Conservation (phyloP, 2,329 filamentous ascomycete genomes). For the Pestalotiopsis fici region DNA sequence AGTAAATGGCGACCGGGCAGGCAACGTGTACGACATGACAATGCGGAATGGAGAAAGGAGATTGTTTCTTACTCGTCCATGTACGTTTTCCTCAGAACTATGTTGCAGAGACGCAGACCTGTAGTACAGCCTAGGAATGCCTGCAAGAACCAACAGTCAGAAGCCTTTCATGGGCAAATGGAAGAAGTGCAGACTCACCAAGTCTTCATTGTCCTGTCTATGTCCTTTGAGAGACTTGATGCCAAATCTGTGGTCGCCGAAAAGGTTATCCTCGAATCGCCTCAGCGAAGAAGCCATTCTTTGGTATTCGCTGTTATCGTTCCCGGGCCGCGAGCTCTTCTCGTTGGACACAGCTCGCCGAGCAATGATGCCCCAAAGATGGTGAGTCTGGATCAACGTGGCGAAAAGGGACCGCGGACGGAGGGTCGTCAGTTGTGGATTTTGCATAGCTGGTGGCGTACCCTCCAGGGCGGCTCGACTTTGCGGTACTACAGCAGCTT, state of each 20-base stretch:
- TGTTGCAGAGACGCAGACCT: slow-evolving; percentile 56
- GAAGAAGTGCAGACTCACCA: slow-evolving; percentile 35
- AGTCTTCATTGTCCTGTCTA: slow-evolving; percentile 48
- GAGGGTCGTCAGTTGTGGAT: slow-evolving; percentile 43
- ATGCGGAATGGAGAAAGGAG: background rate
- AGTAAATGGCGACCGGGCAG: background rate
- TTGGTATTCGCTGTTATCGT: slow-evolving; percentile 48
- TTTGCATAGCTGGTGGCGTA: slow-evolving; percentile 48
- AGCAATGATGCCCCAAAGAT: slow-evolving; percentile 55
- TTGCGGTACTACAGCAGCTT: slow-evolving; percentile 44
- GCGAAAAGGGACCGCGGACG: slow-evolving; percentile 54
- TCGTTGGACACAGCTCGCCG: slow-evolving; percentile 47
- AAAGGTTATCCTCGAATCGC: slow-evolving; percentile 50
- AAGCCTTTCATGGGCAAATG: background rate
- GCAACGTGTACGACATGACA: background rate
- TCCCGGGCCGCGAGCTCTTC: slow-evolving; percentile 45
- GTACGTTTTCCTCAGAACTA: slow-evolving; percentile 56
- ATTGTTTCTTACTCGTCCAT: slow-evolving; percentile 45
- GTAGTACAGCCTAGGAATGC: slow-evolving; percentile 58
- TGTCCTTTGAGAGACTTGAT: slow-evolving; percentile 41
- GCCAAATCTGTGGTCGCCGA: slow-evolving; percentile 49
- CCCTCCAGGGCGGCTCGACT: slow-evolving; percentile 55
- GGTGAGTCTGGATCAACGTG: slow-evolving; percentile 54
- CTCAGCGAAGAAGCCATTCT: slow-evolving; percentile 41
- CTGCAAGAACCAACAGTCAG: slow-evolving; percentile 26